Evolutionary conservation across 805 yeast species (phyloP).

Genomic region (Debaryomyces hansenii): DNA sequence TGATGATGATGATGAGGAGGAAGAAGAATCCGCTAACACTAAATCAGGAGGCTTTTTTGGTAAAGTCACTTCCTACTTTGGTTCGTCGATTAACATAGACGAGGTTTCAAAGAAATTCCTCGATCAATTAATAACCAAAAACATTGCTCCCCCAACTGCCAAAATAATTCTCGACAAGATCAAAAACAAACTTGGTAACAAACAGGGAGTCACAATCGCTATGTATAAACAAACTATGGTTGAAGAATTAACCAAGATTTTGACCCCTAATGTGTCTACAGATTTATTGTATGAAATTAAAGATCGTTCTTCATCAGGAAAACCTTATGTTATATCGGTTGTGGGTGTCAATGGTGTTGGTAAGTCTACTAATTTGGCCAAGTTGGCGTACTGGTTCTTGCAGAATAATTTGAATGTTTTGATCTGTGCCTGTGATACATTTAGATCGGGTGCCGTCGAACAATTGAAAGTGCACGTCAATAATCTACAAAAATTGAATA

Average conservation of each 20-base stretch:
- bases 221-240: slow-evolving; percentile 61
- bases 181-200: slow-evolving; percentile 69
- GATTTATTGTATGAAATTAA: slow-evolving; percentile 83
- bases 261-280: slow-evolving; percentile 90
- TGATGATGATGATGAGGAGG: slow-evolving; percentile 29
- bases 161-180: slow-evolving; percentile 68
- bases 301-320: slow-evolving; percentile 23
- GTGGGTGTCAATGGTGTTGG: slow-evolving; percentile 99
- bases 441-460: slow-evolving; percentile 98
- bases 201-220: slow-evolving; percentile 70
- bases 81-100: slow-evolving; percentile 48
- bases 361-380: slow-evolving; percentile 91
- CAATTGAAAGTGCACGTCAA: slow-evolving; percentile 92
- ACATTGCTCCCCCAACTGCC: slow-evolving; percentile 91
- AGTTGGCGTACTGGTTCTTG: slow-evolving; percentile 90
- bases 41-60: slow-evolving; percentile 27
- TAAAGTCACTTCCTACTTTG: slow-evolving; percentile 38
- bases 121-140: slow-evolving; percentile 78
- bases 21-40: slow-evolving; percentile 9
- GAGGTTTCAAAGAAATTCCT: slow-evolving; percentile 65
- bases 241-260: slow-evolving; percentile 70
- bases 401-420: slow-evolving; percentile 85
- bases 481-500: slow-evolving; percentile 70
- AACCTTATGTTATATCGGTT: slow-evolving; percentile 93
- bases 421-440: slow-evolving; percentile 96